Evolutionary conservation across 2,329 filamentous ascomycete species (phyloP), one percentile per base, ranked within the genome.

Genomic region (Fusarium denticulatum): DNA sequence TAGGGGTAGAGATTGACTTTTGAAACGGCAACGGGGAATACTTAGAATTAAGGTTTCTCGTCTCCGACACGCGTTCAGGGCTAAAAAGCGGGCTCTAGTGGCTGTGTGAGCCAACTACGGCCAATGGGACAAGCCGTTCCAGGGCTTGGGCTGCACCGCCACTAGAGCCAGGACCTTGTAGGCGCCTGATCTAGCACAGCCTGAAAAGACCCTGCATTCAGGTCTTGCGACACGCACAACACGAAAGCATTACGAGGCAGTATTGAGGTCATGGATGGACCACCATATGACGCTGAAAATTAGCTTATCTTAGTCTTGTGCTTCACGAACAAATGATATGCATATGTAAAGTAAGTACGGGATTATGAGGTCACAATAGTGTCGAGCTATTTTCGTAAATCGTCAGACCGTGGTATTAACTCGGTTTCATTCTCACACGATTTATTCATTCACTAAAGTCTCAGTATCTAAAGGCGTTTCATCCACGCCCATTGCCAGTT

Each of bases 31-130:
- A 30, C 10, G 16, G 7, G 15, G 14, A 36, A 39, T 34, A 63
- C 63, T 68, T 68, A 55, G 61, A 40, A 47, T 42, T 52, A 67
- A 67, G 36, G 62, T 59, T 69, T n/a, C 22, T 24, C n/a, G 30
- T 34, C 47, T 13, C 43, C 5, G 50, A 64, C 43, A 65, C 65
- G 65, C 67, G 67, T 65, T 58, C 45, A 34, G 45, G 40, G 46
- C 22, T 30, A 43, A 65, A 39, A 69, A 18, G 16, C 40, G 50
- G 66, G 46, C 14, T 47, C 1, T 11, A 47, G 59, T 67, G 67
- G 65, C 59, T 69, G 50, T 65, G 67, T 36, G 13, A 32, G 22
- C 6, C 4, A 15, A 36, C 24, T 47, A 8, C 3, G 20, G 32
- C 67, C 45, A 49, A 64, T 69, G 6, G 39, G 34, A 49, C 18